phyloP scores from a whole-genome alignment of 1,284 basidiomycete species.

The Hypsizygus ulmarius region DNA sequence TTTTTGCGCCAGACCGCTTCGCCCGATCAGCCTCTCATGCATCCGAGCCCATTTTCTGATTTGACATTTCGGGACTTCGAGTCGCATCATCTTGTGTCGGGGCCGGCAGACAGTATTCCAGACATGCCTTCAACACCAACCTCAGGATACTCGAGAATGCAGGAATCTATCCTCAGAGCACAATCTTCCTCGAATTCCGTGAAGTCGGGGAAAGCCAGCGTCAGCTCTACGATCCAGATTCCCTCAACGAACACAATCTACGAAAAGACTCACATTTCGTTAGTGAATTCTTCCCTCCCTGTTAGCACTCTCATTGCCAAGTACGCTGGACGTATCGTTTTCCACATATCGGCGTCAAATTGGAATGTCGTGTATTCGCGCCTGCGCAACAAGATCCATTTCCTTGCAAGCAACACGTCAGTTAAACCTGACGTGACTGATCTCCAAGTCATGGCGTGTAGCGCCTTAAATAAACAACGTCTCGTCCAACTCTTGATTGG shows the following conservation, averaged over 20 bases:
- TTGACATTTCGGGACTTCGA: conserved; percentile 72
- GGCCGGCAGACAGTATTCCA: conserved; percentile 10
- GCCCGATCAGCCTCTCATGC: conserved; percentile 56
- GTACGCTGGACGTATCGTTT: conserved; percentile 78
- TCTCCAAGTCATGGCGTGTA: conserved; percentile 71
- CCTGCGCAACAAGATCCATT: conserved; percentile 71
- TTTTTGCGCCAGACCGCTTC: conserved; percentile 76
- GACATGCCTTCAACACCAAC: conserved; percentile 3
- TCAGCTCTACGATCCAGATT: conserved; percentile 39
- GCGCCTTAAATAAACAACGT: conserved; percentile 63
- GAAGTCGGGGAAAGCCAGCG: conserved; percentile 38
- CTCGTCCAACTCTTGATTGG: conserved; percentile 69
- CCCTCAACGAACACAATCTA: conserved; percentile 49
- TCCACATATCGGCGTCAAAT: conserved; percentile 87
- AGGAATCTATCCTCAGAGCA: conserved; percentile 26
- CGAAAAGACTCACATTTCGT: conserved; percentile 66
- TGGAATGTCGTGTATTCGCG: conserved; percentile 81
- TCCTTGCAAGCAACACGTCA: conserved; percentile 52
- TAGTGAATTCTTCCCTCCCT: conserved; percentile 54
- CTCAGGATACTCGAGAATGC: neutral
- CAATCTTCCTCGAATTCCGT: conserved; percentile 46
- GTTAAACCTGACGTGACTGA: conserved; percentile 68
- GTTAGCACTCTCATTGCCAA: conserved; percentile 64
- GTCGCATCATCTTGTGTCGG: conserved; percentile 40
- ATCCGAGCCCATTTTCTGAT: conserved; percentile 63